Evolutionary conservation across 2,329 filamentous ascomycete genomes (phyloP), one percentile per base, ranked within the genome.

Genomic region (Aspergillus ochraceoroseus): DNA sequence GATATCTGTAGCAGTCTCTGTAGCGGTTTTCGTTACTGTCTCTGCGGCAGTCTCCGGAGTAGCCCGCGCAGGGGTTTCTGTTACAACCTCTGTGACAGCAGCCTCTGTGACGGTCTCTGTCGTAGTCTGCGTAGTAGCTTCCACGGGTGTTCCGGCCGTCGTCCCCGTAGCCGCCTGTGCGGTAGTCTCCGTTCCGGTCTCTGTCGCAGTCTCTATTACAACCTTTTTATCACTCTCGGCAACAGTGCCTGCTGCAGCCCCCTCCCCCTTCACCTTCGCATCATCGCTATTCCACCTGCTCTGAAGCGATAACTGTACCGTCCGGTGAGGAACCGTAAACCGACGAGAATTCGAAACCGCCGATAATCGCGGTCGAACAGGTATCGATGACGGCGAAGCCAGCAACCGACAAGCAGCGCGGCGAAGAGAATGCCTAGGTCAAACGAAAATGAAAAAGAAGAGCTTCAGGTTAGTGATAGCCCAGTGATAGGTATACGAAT

Each of bases 381-480:
- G 51, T 49, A 68, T 57, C 31, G 68, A 66, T 46, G 63, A 54
- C 22, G 71, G 66, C 22, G 71, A 65, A 15, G 70, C 65, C 43
- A 79, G 54, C 33, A 76, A 71, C 56, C 76, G 74, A 56, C 72
- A 66, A 52, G 77, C 75, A 50, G 73, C 67, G 55, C 75, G 76
- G 46, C 77, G 76, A 52, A 83, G 65, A 49, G 69, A 68, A 65
- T 72, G 74, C 77, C 77, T 81, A 48, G n/a, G n/a, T n/a, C n/a
- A n/a, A n/a, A n/a, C n/a, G n/a, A n/a, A n/a, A n/a, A n/a, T n/a
- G n/a, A n/a, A 35, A 26, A 17, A 26, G 20, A 4, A 5, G 7
- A 13, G 3, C 3, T 27, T 26, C 14, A 39, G 15, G 23, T 33
- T 27, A 42, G 33, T n/a, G 6, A 27, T 27, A 11, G 23, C 9